Percentiles rank a stretch among this genome's conserved stretches.
phyloP scores from a whole-genome alignment of 192 early-diverging fungal species.

The Irineochytrium annulatum region DNA sequence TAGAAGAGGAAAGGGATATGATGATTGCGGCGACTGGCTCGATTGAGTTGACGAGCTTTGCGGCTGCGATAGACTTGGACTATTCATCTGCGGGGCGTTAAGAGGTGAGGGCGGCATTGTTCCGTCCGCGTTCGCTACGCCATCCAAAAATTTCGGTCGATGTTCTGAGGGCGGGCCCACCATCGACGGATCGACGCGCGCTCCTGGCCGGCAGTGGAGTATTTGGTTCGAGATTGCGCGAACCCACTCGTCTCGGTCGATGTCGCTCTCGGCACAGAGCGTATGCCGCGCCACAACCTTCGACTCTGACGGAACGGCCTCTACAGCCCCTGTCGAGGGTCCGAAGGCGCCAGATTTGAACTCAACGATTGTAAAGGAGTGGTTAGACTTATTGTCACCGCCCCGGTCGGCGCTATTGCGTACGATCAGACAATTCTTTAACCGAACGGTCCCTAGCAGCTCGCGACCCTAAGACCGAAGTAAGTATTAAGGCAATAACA shows the following conservation, averaged over 20 bases:
- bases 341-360: too few species aligned
- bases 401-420: slow-evolving; percentile 35
- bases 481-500: neutral
- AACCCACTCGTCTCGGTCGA: slow-evolving; percentile 91
- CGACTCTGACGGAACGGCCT: slow-evolving; percentile 29
- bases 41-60: too few species aligned
- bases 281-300: slow-evolving; percentile 69
- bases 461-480: slow-evolving; percentile 64
- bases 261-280: slow-evolving; percentile 81
- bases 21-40: too few species aligned
- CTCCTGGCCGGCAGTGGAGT: slow-evolving; percentile 13
- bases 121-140: too few species aligned
- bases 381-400: slow-evolving; percentile 67
- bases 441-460: slow-evolving; percentile 66
- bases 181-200: neutral
- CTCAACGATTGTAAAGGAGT: slow-evolving; percentile 84
- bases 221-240: slow-evolving; percentile 61
- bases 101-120: too few species aligned
- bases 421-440: slow-evolving; percentile 74
- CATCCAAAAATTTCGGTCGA: too few species aligned
- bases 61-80: too few species aligned
- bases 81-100: too few species aligned
- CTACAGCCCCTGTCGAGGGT: too few species aligned
- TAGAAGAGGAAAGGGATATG: too few species aligned
- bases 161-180: too few species aligned